phyloP scores from a whole-genome alignment of 2,329 filamentous ascomycete species.

The Phialophora verrucosa region DNA sequence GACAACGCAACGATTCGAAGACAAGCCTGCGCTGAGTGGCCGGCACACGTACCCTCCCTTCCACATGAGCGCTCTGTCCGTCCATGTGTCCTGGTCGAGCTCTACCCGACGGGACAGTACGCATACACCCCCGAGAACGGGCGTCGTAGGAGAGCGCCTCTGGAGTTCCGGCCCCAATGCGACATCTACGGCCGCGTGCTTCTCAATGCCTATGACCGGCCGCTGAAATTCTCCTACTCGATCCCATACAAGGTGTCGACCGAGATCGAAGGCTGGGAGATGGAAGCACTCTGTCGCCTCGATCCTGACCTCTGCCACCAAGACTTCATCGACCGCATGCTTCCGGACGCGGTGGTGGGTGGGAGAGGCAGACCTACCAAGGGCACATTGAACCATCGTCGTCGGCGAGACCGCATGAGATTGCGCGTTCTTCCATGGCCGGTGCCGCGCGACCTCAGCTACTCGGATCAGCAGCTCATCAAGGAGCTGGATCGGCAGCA shows the following conservation, averaged over 20 bases:
- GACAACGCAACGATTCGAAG: slow-evolving; percentile 22
- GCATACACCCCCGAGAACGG: slow-evolving; percentile 19
- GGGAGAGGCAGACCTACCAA: slow-evolving; percentile 20
- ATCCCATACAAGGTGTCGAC: slow-evolving; percentile 23
- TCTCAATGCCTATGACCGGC: slow-evolving; percentile 20
- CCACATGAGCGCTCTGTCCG: slow-evolving; percentile 3
- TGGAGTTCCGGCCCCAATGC: slow-evolving; percentile 22
- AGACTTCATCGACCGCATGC: slow-evolving; percentile 31
- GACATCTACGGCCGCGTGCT: slow-evolving; percentile 21
- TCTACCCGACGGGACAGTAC: slow-evolving; percentile 23
- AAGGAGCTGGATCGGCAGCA: slow-evolving; percentile 8
- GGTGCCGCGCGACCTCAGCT: slow-evolving; percentile 20
- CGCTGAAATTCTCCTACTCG: slow-evolving; percentile 17
- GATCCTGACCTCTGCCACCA: slow-evolving; percentile 29
- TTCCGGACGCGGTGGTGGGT: not conserved
- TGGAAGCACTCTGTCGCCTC: slow-evolving; percentile 28
- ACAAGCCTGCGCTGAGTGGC: slow-evolving; percentile 8
- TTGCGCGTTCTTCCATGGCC: slow-evolving; percentile 29
- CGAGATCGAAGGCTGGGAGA: slow-evolving; percentile 32
- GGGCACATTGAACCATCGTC: slow-evolving; percentile 28
- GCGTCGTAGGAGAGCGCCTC: slow-evolving; percentile 23
- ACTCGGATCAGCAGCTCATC: slow-evolving; percentile 24
- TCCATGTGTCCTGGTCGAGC: slow-evolving; percentile 19
- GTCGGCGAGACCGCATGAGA: slow-evolving; percentile 28
- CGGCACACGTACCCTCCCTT: no score